These are phyloP conservation scores for Trichoderma sp. DNA, from an alignment of 2,329 filamentous ascomycete species.

Conservation along the genomic window DNA sequence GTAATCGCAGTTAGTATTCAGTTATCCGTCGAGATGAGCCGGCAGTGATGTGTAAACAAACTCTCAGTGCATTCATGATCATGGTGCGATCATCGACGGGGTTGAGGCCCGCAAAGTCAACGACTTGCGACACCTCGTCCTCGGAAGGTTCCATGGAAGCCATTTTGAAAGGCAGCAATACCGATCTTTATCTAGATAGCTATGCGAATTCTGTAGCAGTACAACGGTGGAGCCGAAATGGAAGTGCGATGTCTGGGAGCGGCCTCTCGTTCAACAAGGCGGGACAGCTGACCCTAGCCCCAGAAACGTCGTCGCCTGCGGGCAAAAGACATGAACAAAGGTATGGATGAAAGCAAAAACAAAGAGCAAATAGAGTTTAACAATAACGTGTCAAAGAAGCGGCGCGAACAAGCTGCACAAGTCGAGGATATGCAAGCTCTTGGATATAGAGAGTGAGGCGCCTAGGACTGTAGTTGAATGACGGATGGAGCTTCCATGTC, in stretches of 20 bases:
- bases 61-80: slow-evolving; percentile 49
- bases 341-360: not conserved
- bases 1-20: slow-evolving; percentile 12
- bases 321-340: slow-evolving; percentile 16
- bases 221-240: not conserved
- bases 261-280: slow-evolving; percentile 3
- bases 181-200: not conserved
- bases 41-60: slow-evolving; percentile 30
- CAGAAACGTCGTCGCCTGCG: slow-evolving; percentile 20
- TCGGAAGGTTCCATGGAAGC: slow-evolving; percentile 44
- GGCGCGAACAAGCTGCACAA: slow-evolving; percentile 21
- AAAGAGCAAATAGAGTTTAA: not conserved
- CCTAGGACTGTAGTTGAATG: not conserved
- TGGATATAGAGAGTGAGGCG: slow-evolving; percentile 8
- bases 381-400: not conserved
- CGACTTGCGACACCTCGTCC: slow-evolving; percentile 45
- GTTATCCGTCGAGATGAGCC: not conserved
- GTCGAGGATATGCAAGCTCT: not conserved
- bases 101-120: slow-evolving; percentile 48
- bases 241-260: not conserved
- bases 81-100: slow-evolving; percentile 44
- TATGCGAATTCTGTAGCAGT: not conserved
- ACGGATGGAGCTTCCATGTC: not conserved
- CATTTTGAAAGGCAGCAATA: slow-evolving; percentile 34
- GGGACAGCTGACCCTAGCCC: slow-evolving; percentile 11